phyloP scores from a whole-genome alignment of 768 basidiomycete species.

The Pleurotus citrinopileatus region DNA sequence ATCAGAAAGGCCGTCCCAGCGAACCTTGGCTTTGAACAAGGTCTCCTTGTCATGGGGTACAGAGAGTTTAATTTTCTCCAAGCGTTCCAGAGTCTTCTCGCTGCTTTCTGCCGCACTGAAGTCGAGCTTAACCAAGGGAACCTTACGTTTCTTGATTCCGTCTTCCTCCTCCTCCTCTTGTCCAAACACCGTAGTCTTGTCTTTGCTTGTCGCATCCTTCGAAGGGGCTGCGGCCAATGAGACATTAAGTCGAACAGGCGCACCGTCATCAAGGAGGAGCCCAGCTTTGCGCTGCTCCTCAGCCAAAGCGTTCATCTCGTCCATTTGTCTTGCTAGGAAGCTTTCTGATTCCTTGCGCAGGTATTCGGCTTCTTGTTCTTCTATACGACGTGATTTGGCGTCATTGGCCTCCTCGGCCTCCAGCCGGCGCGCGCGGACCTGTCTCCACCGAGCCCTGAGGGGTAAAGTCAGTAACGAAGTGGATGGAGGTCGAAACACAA shows the following conservation, averaged over 20 bases:
- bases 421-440: slow-evolving; percentile 66
- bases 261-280: slow-evolving; percentile 86
- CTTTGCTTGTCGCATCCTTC: slow-evolving; percentile 40
- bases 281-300: slow-evolving; percentile 91
- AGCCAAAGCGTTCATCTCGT: slow-evolving; percentile 89
- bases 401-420: slow-evolving; percentile 82
- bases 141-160: slow-evolving; percentile 76
- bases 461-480: not conserved
- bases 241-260: slow-evolving; percentile 84
- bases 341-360: slow-evolving; percentile 88
- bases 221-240: slow-evolving; percentile 52
- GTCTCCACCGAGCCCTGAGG: slow-evolving; percentile 83
- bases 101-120: slow-evolving; percentile 79
- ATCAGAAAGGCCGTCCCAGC: slow-evolving; percentile 90
- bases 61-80: slow-evolving; percentile 72
- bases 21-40: slow-evolving; percentile 79
- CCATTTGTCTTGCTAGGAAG: slow-evolving; percentile 93
- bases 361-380: slow-evolving; percentile 85
- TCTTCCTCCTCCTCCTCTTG: slow-evolving; percentile 90
- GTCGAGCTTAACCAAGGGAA: slow-evolving; percentile 86
- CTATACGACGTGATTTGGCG: slow-evolving; percentile 74
- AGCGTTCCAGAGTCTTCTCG: slow-evolving; percentile 74
- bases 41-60: slow-evolving; percentile 78
- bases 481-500: not conserved
- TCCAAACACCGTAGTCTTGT: slow-evolving; percentile 66